Evolutionary conservation across 2,329 filamentous ascomycete genomes (phyloP).

Genomic region (Ceratocystis papillata): DNA sequence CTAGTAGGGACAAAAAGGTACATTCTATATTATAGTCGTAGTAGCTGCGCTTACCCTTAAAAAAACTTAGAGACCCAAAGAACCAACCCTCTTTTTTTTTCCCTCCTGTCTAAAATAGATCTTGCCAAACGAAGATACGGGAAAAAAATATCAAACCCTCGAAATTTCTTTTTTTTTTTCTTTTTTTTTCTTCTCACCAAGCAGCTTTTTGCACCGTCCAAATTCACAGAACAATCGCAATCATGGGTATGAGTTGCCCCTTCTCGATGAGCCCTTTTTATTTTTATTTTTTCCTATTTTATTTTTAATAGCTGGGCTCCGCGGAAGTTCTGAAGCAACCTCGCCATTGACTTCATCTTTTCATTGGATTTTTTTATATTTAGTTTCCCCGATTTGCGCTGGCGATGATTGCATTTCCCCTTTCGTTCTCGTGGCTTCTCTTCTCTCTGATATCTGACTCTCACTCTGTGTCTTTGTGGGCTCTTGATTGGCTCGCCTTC

Average conservation of each 20-base stretch:
- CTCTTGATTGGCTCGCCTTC: no score
- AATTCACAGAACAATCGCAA: conserved; percentile 41
- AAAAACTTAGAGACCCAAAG: neutral
- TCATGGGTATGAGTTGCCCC: conserved; percentile 45
- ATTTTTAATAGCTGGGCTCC: no score
- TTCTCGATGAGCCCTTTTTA: neutral
- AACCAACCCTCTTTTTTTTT: conserved; percentile 18
- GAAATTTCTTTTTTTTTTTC: conserved; percentile 17
- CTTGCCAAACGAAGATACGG: conserved; percentile 1
- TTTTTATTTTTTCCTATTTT: neutral
- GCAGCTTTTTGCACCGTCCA: conserved; percentile 37
- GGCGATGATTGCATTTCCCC: neutral
- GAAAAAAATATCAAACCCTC: conserved; percentile 16
- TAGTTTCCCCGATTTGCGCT: conserved; percentile 3
- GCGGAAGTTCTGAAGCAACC: neutral
- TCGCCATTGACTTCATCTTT: conserved; percentile 11
- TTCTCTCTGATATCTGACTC: neutral
- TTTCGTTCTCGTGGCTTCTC: neutral
- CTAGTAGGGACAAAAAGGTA: no score
- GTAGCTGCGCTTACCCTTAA: neutral
- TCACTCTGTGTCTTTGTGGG: neutral
- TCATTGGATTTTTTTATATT: conserved; percentile 24
- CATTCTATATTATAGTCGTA: no score
- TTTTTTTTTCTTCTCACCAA: conserved; percentile 19
- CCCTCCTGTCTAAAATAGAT: neutral